Evolutionary conservation across 164 flowering plant species (phyloP), one percentile per base, ranked within the genome.

Genomic region (Annona squamosa): DNA sequence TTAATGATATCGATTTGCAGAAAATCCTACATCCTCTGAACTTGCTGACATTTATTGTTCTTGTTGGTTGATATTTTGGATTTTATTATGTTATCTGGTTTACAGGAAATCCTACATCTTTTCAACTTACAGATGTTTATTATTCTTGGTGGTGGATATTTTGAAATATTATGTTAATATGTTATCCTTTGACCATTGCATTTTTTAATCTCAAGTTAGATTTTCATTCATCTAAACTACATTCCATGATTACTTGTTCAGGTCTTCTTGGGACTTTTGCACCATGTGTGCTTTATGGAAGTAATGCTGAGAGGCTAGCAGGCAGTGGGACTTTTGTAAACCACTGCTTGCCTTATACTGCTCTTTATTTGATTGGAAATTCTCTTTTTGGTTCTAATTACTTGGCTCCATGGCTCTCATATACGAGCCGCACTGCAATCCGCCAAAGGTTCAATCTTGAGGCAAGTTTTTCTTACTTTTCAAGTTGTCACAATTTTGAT

Each of bases 231-330:
- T 48, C 37, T 7, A 70, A 18, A 46, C 44, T 72, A 62, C 72
- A 48, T 48, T 47, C 45, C 56, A 65, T 63, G 70, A 71, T 76
- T 17, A 70, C 45, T 41, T 74, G 75, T 4, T 46, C 77, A 94
- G 97, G 98, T 81, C 85, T 92, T 72, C 94, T 94, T 77, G 98
- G 98, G 78, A 84, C 86, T 71, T 48, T 87, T 68, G 97, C 89
- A 46, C 98, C 98, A 18, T 94, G 98, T 82, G 84, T 94, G 74
- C 84, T 94, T 67, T 87, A 91, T 86, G 98, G 95, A 71, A 83
- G 90, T 86, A 94, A 91, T 82, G 92, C 72, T 5, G 98, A 94
- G 86, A 88, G 97, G 72, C 87, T 94, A 64, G 93, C 86, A 72
- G 82, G 93, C 59, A 74, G 78, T 71, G 94, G 94, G 43, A 71